Conservation (phyloP, 495 filamentous ascomycete genomes). For the Coniosporium apollinis region DNA sequence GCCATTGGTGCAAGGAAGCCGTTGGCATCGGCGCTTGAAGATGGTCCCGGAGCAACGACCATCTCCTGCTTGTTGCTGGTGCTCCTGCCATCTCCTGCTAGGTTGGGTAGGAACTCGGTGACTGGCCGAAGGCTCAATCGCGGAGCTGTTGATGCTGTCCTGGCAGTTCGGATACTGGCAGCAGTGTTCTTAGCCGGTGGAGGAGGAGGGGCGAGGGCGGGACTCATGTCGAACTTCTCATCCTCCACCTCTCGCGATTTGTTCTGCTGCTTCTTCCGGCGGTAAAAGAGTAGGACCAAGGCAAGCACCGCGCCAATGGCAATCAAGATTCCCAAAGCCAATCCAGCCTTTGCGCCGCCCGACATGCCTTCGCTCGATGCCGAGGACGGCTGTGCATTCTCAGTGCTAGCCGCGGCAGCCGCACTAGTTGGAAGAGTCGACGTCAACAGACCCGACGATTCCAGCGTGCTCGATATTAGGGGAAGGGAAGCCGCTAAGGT, state of each 20-base stretch:
- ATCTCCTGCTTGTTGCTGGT: conserved; percentile 24
- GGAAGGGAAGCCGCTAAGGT: too few species aligned
- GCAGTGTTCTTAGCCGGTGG: conserved; percentile 11
- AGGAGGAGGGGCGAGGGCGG: conserved; percentile 15
- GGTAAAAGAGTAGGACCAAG: conserved; percentile 45
- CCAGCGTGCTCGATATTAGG: too few species aligned
- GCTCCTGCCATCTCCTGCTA: conserved; percentile 32
- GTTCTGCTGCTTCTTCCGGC: conserved; percentile 45
- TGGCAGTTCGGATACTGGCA: conserved; percentile 24
- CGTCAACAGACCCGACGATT: neutral
- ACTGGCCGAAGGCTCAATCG: conserved; percentile 74
- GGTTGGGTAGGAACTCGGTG: conserved; percentile 68
- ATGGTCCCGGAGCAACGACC: conserved; percentile 22
- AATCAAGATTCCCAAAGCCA: conserved; percentile 62
- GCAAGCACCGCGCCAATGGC: conserved; percentile 43
- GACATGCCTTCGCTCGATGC: conserved; percentile 32
- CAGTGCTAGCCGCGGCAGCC: conserved; percentile 12
- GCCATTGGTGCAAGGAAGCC: conserved; percentile 12
- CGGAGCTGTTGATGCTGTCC: conserved; percentile 41
- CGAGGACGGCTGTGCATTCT: conserved; percentile 12
- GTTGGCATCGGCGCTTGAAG: conserved; percentile 2
- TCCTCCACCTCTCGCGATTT: conserved; percentile 34
- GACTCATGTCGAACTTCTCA: conserved; percentile 32
- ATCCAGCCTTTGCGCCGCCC: conserved; percentile 60
- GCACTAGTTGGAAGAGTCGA: conserved; percentile 3